A percentile compares a stretch with the other conserved stretches of the same genome.
These are phyloP conservation scores for Leptodontidium sp. DNA, from an alignment of 2,329 filamentous ascomycete species.

Conservation along the genomic window DNA sequence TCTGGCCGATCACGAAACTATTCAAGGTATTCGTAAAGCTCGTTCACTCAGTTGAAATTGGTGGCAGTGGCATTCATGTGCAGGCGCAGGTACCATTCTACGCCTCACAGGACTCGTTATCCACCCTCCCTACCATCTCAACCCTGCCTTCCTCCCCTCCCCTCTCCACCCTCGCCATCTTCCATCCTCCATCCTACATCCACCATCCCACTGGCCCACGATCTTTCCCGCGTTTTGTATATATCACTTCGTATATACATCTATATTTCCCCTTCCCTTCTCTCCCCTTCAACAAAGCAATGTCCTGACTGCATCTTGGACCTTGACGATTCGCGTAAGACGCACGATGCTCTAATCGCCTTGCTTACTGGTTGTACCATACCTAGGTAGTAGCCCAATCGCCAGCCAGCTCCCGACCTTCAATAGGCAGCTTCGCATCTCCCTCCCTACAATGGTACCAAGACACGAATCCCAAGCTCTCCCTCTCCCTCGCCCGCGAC, in stretches of 20 bases:
- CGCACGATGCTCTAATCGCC: slow-evolving; percentile 33
- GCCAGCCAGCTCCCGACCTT: not conserved
- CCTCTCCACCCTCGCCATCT: no score
- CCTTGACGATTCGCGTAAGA: slow-evolving; percentile 26
- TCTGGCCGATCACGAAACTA: no score
- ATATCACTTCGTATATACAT: not conserved
- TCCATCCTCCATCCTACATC: no score
- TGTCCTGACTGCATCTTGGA: slow-evolving; percentile 24
- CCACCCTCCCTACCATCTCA: no score
- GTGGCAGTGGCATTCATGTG: no score
- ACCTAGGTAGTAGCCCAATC: not conserved
- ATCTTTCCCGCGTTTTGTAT: not conserved
- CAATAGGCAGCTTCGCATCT: not conserved
- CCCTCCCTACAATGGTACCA: slow-evolving; percentile 38
- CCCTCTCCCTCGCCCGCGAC: slow-evolving; percentile 25
- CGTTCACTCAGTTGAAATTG: no score
- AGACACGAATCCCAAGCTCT: slow-evolving; percentile 32
- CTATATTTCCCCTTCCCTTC: not conserved
- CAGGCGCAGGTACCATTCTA: no score
- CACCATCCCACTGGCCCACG: no score
- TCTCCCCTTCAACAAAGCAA: slow-evolving; percentile 21
- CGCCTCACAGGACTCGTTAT: no score
- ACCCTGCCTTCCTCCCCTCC: no score
- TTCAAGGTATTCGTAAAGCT: no score
- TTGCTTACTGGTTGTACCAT: slow-evolving; percentile 36